A percentile compares a stretch with the other conserved stretches of the same genome.
Evolutionary conservation across 225 moss, liverwort and hornwort species (phyloP).

Genomic region (Pseudisothecium myosuroides): DNA sequence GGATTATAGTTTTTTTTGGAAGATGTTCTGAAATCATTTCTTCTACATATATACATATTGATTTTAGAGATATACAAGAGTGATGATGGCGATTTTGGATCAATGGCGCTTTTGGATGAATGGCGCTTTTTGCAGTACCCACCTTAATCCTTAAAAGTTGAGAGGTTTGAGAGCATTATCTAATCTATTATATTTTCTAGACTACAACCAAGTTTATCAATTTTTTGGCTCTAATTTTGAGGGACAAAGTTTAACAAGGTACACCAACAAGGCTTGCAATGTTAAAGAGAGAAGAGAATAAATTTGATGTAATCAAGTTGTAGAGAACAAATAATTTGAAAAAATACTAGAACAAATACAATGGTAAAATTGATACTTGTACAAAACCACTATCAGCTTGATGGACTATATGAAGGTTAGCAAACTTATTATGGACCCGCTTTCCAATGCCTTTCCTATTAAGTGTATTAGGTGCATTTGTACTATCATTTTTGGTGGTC

Average conservation of each 20-base stretch:
- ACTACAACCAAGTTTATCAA: neutral
- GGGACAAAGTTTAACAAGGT: neutral
- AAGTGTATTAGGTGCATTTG: too few species aligned
- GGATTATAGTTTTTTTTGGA: neutral
- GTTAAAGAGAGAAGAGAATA: neutral
- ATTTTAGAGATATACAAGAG: too few species aligned
- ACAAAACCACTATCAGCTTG: neutral
- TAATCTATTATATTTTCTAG: neutral
- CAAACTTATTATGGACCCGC: neutral
- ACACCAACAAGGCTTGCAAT: neutral
- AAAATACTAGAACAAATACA: neutral
- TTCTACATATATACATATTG: neutral
- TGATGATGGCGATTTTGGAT: neutral
- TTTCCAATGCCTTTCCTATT: too few species aligned
- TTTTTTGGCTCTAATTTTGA: neutral
- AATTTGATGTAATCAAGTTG: neutral
- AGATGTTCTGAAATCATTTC: neutral
- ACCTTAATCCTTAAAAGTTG: rapidly evolving
- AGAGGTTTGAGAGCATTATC: neutral
- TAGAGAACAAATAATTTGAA: neutral
- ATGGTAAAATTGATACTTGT: too few species aligned
- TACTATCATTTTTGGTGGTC: rapidly evolving
- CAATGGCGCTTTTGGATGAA: neutral
- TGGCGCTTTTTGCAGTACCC: neutral
- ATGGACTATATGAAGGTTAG: neutral